phyloP scores from a whole-genome alignment of 2,329 filamentous ascomycete genomes.

The Aspergillus oerlinghausenensis region DNA sequence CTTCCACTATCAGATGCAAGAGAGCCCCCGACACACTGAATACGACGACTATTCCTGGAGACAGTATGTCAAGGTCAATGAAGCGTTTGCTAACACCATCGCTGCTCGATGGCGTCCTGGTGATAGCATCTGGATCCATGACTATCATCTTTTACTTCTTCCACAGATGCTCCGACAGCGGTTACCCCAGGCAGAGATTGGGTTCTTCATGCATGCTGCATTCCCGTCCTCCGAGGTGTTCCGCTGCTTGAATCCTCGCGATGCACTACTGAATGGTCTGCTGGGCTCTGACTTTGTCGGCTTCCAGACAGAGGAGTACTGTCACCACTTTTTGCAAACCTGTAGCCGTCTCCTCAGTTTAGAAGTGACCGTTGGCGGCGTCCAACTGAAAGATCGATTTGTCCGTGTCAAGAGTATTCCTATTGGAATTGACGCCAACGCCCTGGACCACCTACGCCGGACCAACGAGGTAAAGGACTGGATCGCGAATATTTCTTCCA shows the following conservation, averaged over 20 bases:
- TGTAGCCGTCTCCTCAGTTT: conserved; percentile 82
- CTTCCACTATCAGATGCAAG: conserved; percentile 95
- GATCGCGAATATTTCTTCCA: conserved; percentile 71
- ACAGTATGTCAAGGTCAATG: conserved; percentile 86
- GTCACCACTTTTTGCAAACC: conserved; percentile 87
- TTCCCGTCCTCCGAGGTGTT: conserved; percentile 97
- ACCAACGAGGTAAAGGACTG: conserved; percentile 69
- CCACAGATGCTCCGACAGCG: conserved; percentile 81
- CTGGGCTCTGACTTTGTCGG: conserved; percentile 86
- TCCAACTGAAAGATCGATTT: conserved; percentile 83
- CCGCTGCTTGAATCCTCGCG: conserved; percentile 77
- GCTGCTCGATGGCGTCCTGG: conserved; percentile 85
- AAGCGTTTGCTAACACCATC: conserved; percentile 84
- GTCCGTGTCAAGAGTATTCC: conserved; percentile 76
- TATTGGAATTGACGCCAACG: conserved; percentile 80
- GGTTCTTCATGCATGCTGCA: conserved; percentile 89
- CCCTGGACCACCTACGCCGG: conserved; percentile 63
- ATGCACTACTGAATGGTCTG: conserved; percentile 81
- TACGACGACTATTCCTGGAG: conserved; percentile 96
- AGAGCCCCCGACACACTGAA: conserved; percentile 93
- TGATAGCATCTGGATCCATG: conserved; percentile 89
- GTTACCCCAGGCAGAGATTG: conserved; percentile 80
- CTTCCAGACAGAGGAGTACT: conserved; percentile 90
- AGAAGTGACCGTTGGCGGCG: conserved; percentile 76
- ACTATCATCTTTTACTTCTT: conserved; percentile 87